Base-by-base conservation (phyloP, 306 rosid species). In the Lathyrus sativus region DNA sequence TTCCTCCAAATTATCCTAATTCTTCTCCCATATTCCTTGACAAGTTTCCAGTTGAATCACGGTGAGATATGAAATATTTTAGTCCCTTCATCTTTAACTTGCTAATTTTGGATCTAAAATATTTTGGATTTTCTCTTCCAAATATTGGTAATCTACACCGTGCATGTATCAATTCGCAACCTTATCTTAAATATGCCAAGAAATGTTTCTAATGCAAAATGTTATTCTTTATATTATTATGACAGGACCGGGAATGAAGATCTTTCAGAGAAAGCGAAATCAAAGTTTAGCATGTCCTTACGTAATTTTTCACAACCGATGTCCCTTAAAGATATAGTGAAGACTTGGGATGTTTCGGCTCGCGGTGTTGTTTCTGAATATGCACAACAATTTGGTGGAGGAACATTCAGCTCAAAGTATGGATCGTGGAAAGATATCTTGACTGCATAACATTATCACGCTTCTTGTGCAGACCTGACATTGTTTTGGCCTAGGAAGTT, bases 321-420 rank as follows among this genome's bases (percentile, higher is more conserved):
- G 90, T 88, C 96, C 7, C 84, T 93, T 4, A 76, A 73, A 76
- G 95, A 84, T 61, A 86, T 93, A 72, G 97, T 86, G 26, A 78
- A 73, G 84, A 82, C 95, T 13, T 93, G 98, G 98, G 97, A 90
- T 78, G 74, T 74, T 38, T 90, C 90, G 74, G 95, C 96, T 38
- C 93, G 95, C 3, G 77, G 83, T 3, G 88, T 75, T 68, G 74
- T 93, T 77, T 79, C 86, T 4, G 96, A 93, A 77, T 76, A 93
- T 46, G 97, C 97, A 3, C 96, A 88, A 83, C 83, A 80, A 73
- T 82, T 88, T 57, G 98, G 97, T 7, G 97, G 98, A 59, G 98
- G 97, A 58, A 93, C 82, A 75, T 90, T 93, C 82, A 90, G 98
- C 86, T 86, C 96, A 2, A 90, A 85, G 79, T 92, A 83, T 65